These are phyloP conservation scores for Amanita polypyramis DNA, from an alignment of 768 basidiomycete genomes.

Conservation along the genomic window DNA sequence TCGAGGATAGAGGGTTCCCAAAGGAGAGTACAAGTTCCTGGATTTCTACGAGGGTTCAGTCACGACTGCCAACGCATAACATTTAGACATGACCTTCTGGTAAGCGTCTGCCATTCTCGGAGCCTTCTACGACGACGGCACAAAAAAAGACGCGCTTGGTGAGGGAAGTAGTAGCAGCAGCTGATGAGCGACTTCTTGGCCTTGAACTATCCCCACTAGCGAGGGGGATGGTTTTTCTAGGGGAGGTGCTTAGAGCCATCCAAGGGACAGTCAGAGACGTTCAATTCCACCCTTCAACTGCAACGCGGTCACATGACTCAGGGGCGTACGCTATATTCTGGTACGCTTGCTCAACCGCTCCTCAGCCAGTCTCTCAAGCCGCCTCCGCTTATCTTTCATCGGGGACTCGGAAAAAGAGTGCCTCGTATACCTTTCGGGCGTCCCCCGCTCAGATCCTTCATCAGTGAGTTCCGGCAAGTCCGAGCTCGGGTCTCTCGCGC, in stretches of 20 bases:
- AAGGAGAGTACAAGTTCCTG: conserved; percentile 72
- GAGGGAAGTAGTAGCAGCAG: conserved; percentile 21
- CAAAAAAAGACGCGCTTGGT: conserved; percentile 84
- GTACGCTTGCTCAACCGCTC: conserved; percentile 13
- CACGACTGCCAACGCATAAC: conserved; percentile 7
- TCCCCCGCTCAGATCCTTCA: background rate
- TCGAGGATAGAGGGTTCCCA: conserved; percentile 51
- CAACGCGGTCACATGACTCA: conserved; percentile 7
- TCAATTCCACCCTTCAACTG: background rate
- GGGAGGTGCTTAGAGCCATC: conserved; percentile 63
- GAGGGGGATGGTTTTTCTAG: conserved; percentile 64
- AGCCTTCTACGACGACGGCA: conserved; percentile 82
- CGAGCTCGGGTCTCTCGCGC: background rate
- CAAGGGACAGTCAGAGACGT: too few species aligned
- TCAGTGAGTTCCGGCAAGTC: background rate
- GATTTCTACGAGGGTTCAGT: conserved; percentile 39
- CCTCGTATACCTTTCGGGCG: conserved; percentile 5
- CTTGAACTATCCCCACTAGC: conserved; percentile 56
- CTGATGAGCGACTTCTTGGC: conserved; percentile 28
- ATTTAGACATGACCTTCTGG: conserved; percentile 41
- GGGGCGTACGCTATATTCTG: conserved; percentile 5
- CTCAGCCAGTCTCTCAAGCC: conserved; percentile 21
- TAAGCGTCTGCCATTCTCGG: conserved; percentile 58
- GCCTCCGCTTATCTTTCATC: conserved; percentile 21
- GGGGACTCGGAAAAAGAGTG: conserved; percentile 21